Evolutionary conservation across 108 stramenopile species (phyloP).

Genomic region (Nitzschia sp.): DNA sequence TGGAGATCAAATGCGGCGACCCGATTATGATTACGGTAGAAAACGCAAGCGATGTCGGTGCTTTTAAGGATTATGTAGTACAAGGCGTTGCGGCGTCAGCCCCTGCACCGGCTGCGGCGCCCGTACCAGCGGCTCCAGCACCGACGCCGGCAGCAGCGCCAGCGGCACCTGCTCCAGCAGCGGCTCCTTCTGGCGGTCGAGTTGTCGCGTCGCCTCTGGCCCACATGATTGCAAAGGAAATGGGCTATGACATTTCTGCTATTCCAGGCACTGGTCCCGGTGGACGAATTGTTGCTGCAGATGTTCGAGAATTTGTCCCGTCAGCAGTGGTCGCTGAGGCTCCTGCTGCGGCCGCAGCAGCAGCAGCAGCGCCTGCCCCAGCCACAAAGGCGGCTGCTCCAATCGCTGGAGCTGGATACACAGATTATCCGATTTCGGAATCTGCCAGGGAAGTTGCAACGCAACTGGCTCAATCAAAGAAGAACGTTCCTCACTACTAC

Average conservation of each 20-base stretch:
- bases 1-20: conserved; percentile 84
- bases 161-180: conserved; percentile 32
- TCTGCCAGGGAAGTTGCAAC: conserved; percentile 94
- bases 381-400: conserved; percentile 50
- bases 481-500: conserved; percentile 97
- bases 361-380: conserved; percentile 44
- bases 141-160: conserved; percentile 26
- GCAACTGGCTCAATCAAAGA: conserved; percentile 95
- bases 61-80: conserved; percentile 85
- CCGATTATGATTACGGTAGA: conserved; percentile 92
- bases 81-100: conserved; percentile 45
- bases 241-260: conserved; percentile 76
- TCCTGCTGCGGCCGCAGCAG: conserved; percentile 31
- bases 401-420: conserved; percentile 35
- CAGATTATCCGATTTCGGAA: conserved; percentile 59
- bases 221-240: conserved; percentile 81
- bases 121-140: conserved; percentile 27
- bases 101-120: conserved; percentile 35
- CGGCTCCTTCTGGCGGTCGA: conserved; percentile 62
- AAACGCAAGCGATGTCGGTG: conserved; percentile 76
- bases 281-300: conserved; percentile 93
- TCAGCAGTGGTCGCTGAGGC: conserved; percentile 23
- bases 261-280: conserved; percentile 92
- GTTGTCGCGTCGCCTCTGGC: conserved; percentile 93
- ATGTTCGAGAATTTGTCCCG: conserved; percentile 85